phyloP scores from a whole-genome alignment of 345 rosid species.

The Moricandia arvensis region DNA sequence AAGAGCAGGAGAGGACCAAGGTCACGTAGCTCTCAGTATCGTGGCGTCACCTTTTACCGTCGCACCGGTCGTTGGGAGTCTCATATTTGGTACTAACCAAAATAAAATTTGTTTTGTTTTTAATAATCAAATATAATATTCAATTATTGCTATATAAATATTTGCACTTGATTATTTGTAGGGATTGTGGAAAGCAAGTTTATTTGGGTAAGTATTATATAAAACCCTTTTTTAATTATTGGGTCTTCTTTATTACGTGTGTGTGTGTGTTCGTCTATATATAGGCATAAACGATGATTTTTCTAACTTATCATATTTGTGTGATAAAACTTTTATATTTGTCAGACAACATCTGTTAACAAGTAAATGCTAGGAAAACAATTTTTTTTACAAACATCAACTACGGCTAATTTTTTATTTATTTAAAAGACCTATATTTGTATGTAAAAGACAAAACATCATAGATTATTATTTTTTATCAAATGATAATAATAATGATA shows the following conservation, averaged over 20 bases:
- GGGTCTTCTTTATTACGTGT: constrained; percentile 15
- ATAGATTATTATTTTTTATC: no score
- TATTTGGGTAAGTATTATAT: constrained; percentile 70
- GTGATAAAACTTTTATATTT: constrained; percentile 1
- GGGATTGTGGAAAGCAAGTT: constrained; percentile 99
- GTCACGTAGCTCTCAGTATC: constrained; percentile 92
- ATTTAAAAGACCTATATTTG: background rate
- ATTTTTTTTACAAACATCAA: background rate
- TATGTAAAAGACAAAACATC: no score
- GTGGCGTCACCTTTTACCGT: constrained; percentile 97
- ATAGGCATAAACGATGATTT: constrained; percentile 15
- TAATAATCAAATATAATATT: no score
- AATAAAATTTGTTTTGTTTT: background rate
- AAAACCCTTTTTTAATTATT: background rate
- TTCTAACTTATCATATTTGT: constrained; percentile 24
- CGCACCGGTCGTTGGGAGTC: constrained; percentile 99
- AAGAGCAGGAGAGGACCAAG: constrained; percentile 89
- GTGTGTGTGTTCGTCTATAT: constrained; percentile 3
- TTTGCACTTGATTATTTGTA: constrained; percentile 36
- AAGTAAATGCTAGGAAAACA: constrained; percentile 38
- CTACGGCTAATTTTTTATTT: background rate
- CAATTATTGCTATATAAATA: background rate
- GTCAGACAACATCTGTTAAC: constrained; percentile 32
- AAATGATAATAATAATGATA: no score
- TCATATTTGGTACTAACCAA: constrained; percentile 71